Base-by-base conservation (phyloP, 345 rosid genomes). In the Litchi chinensis region DNA sequence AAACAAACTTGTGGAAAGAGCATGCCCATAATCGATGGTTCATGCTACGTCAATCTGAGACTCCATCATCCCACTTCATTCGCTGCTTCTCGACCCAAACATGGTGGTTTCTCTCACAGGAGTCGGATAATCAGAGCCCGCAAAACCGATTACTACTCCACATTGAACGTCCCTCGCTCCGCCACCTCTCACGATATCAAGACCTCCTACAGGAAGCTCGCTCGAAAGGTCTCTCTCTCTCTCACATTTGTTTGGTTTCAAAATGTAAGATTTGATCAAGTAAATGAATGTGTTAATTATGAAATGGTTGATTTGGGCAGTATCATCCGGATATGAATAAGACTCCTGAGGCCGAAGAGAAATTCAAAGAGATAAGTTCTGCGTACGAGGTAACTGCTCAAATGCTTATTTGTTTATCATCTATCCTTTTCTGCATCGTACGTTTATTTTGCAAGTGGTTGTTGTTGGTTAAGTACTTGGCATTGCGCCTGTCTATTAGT, bases 351-450 rank as follows among this genome's bases (percentile, higher is more conserved):
- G 96, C 97, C 2, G 98, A 93, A 83, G 99, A 93, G 54, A 93
- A 93, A 88, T 93, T 95, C 82, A 93, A 95, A 84, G 89, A 95
- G 88, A 92, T 95, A 74, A 95, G 98, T 85, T 97, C 99, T 75
- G 99, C 99, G 10, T 93, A 95, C 77, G 97, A 95, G 97, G 98
- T 93, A 86, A 81, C 59, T 70, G 19, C 43, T 26, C 28, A 26
- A 26, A 26, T 26, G 28, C 28, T 26, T 26, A 0, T 26, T 26
- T 26, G 28, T 26, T 26, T 26, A 26, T 26, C 28, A 26, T 26
- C 28, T 26, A 26, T 26, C 28, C 28, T 26, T 26, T 26, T 26
- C 28, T 26, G 28, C 28, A 26, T 26, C 28, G 28, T 26, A 26
- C 28, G 1, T 26, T 26, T 26, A 1, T 26, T 26, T 26, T 26